Conservation (phyloP, 495 filamentous ascomycete species). For the Penicillium angulare region DNA sequence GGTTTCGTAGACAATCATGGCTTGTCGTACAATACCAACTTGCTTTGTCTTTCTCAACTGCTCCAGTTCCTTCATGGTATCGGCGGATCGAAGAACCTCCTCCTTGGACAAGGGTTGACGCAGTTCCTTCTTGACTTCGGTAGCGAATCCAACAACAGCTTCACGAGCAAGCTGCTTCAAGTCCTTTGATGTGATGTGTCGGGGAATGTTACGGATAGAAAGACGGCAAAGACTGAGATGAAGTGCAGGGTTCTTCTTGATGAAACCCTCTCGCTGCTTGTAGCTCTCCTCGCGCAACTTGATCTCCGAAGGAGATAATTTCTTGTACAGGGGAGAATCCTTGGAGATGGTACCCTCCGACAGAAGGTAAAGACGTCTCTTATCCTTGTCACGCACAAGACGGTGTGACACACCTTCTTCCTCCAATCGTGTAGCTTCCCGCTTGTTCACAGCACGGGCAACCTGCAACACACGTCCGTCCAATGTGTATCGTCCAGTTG, state of each 20-base stretch:
- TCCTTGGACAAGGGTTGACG: slow-evolving; percentile 82
- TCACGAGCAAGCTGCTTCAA: slow-evolving; percentile 87
- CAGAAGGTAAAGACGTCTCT: slow-evolving; percentile 86
- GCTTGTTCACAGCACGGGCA: slow-evolving; percentile 76
- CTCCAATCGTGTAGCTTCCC: slow-evolving; percentile 71
- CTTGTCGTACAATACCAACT: slow-evolving; percentile 92
- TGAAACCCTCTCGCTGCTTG: slow-evolving; percentile 84
- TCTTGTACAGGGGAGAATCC: slow-evolving; percentile 68
- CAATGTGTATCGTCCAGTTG: slow-evolving; percentile 78
- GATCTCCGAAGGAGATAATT: slow-evolving; percentile 75
- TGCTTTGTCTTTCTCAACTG: slow-evolving; percentile 71
- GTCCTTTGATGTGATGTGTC: slow-evolving; percentile 78
- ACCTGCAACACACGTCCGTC: slow-evolving; percentile 86
- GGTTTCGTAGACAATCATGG: slow-evolving; percentile 91
- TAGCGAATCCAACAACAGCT: slow-evolving; percentile 90
- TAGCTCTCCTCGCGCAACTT: slow-evolving; percentile 84
- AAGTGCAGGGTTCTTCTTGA: slow-evolving; percentile 84
- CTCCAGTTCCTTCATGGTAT: slow-evolving; percentile 78
- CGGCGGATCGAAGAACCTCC: slow-evolving; percentile 72
- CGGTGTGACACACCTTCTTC: slow-evolving; percentile 63
- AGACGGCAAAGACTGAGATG: slow-evolving; percentile 90
- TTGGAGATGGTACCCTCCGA: slow-evolving; percentile 77
- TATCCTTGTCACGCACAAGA: slow-evolving; percentile 76
- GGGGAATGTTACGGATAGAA: slow-evolving; percentile 90
- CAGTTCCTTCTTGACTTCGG: slow-evolving; percentile 72